Base-by-base conservation (phyloP, 2,329 filamentous ascomycete species). In the Aspergillus tanneri region DNA sequence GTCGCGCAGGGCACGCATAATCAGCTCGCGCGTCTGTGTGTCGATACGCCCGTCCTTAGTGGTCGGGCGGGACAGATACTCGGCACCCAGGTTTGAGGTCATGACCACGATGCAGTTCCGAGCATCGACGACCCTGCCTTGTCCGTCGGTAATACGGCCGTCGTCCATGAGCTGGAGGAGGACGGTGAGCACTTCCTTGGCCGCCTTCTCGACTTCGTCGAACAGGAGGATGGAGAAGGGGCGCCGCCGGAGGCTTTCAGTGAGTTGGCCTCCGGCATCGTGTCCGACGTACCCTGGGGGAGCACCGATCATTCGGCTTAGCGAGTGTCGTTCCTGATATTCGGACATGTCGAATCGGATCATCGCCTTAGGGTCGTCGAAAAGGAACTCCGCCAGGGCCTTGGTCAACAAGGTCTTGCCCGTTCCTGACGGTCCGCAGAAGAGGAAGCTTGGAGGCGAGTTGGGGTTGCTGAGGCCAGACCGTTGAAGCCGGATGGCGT, bases 301-400 rank as follows among this genome's bases (percentile, higher is more conserved):
- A 16, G 93, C 91, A 67, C 93, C 93, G 60, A 99, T 99, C 90
- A 99, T 96, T 52, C 93, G 85, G 68, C 90, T 95, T 11, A 99
- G 82, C 0, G 92, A 87, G 69, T 99, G 93, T 4, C 92, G 86
- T 72, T 99, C 93, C 72, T 99, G 95, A 71, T 99, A 99, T 72
- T 99, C 93, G 4, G 92, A 97, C 93, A 99, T 99, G 69, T 99
- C 93, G 75, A 99, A 95, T 30, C 93, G 87, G 62, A 99, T 96
- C 93, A 99, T 97, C 25, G 92, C 79, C 76, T 96, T 96, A 21
- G 92, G 76, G 60, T 99, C 93, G 67, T 99, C 93, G 75, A 99
- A 99, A 22, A 99, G 78, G 77, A 99, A 99, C 70, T 99, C 93
- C 40, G 93, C 93, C 50, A 99, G 80, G 12, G 92, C 93, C 73